Conservation (phyloP, 2,329 filamentous ascomycete genomes). For the Camillea tinctor region DNA sequence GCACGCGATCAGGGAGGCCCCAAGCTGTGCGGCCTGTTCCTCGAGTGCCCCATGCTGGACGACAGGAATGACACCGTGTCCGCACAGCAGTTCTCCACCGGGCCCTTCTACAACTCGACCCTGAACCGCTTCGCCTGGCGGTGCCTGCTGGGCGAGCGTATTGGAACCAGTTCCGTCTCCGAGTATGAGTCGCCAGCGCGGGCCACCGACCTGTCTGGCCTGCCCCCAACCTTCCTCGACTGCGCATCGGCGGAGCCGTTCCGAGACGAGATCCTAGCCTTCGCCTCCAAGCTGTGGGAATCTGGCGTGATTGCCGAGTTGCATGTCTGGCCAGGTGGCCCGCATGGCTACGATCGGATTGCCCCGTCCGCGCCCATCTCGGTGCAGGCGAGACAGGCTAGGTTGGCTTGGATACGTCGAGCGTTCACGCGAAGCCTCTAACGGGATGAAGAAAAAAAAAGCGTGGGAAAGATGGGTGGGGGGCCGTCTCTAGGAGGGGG, state of each 20-base stretch:
- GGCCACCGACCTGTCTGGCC: conserved; percentile 26
- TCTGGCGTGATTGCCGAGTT: conserved; percentile 33
- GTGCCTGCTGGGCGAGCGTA: conserved; percentile 29
- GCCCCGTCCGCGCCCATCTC: conserved; percentile 29
- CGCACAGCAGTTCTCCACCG: conserved; percentile 30
- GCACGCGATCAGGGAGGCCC: conserved; percentile 35
- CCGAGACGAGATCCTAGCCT: conserved; percentile 35
- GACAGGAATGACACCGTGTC: conserved; percentile 34
- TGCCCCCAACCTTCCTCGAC: conserved; percentile 36
- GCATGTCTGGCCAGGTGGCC: conserved; percentile 35
- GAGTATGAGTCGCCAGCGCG: conserved; percentile 33
- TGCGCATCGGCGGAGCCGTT: conserved; percentile 35
- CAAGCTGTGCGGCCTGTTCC: conserved; percentile 36
- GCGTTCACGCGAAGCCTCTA: conserved; percentile 21
- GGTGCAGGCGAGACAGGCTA: conserved; percentile 27
- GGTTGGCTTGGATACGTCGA: conserved; percentile 30
- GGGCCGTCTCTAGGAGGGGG: conserved; percentile 1
- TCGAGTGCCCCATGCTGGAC: conserved; percentile 44
- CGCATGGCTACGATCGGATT: conserved; percentile 34
- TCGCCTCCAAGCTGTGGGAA: conserved; percentile 35
- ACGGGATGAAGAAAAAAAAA: conserved; percentile 11
- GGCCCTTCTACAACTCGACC: conserved; percentile 31
- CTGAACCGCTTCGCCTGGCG: conserved; percentile 33
- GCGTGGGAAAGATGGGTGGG: not conserved
- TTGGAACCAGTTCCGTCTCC: conserved; percentile 28